Evolutionary conservation across 805 yeast genomes (phyloP).

Genomic region (Ogataea ganodermae): DNA sequence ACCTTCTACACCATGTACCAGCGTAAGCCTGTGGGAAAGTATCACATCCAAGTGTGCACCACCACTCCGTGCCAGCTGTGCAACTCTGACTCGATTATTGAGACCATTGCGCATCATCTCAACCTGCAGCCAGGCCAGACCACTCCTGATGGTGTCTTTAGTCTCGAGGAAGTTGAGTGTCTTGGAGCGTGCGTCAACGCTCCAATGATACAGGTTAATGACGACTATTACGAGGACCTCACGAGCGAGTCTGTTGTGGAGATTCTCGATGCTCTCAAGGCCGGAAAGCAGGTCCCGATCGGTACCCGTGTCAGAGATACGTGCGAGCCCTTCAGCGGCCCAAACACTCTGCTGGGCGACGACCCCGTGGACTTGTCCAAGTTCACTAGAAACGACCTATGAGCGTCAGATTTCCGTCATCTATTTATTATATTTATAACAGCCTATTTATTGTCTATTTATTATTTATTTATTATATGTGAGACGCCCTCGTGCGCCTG

Average conservation of each 20-base stretch:
- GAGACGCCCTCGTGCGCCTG: too few relatives aligned
- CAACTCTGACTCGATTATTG: slow-evolving; percentile 77
- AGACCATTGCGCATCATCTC: slow-evolving; percentile 62
- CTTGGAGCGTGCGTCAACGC: slow-evolving; percentile 91
- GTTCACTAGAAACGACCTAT: slow-evolving; percentile 74
- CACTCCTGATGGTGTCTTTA: slow-evolving; percentile 71
- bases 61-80: slow-evolving; percentile 89
- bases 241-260: slow-evolving; percentile 64
- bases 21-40: slow-evolving; percentile 83
- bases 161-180: slow-evolving; percentile 87
- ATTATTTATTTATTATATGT: slow-evolving; percentile 3
- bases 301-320: slow-evolving; percentile 69
- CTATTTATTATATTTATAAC: slow-evolving; percentile 13
- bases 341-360: slow-evolving; percentile 56
- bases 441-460: slow-evolving; percentile 4
- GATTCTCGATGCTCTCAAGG: slow-evolving; percentile 61
- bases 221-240: slow-evolving; percentile 81
- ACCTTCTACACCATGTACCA: slow-evolving; percentile 91
- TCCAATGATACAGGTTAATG: slow-evolving; percentile 84
- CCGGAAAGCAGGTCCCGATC: slow-evolving; percentile 59
- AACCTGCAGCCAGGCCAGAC: slow-evolving; percentile 76
- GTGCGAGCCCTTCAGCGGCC: slow-evolving; percentile 78
- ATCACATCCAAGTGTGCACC: slow-evolving; percentile 82
- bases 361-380: slow-evolving; percentile 71
- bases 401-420: neutral